phyloP scores from a whole-genome alignment of 495 filamentous ascomycete species.

The Penicillium turbatum region DNA sequence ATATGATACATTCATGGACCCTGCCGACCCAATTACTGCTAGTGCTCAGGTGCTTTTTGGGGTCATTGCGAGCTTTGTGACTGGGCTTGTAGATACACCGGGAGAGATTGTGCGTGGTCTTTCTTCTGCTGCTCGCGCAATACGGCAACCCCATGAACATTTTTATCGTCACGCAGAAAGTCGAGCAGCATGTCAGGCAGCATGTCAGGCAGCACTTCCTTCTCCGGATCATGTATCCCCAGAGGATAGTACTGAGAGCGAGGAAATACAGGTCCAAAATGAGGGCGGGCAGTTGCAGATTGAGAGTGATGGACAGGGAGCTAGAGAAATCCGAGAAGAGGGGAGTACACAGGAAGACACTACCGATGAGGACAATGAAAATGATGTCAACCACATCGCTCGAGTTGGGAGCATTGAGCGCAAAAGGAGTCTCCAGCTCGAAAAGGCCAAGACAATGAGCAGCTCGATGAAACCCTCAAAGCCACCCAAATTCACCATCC shows the following conservation, averaged over 20 bases:
- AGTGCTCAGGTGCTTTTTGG: conserved; percentile 72
- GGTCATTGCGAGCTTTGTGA: conserved; percentile 66
- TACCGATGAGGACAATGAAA: not conserved
- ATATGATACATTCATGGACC: conserved; percentile 67
- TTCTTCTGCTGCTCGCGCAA: conserved; percentile 53
- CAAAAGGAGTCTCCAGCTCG: conserved; percentile 11
- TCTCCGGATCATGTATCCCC: not conserved
- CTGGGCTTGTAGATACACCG: conserved; percentile 81
- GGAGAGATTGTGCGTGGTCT: conserved; percentile 61
- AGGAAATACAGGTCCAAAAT: not conserved
- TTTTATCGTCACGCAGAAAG: conserved; percentile 2
- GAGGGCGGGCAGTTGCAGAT: not conserved
- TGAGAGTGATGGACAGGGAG: conserved; percentile 56
- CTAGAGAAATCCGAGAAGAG: conserved; percentile 71
- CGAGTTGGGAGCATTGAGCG: conserved; percentile 8
- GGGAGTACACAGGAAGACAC: conserved; percentile 55
- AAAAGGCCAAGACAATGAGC: conserved; percentile 9
- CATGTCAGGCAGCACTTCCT: not conserved
- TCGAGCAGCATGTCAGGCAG: not conserved
- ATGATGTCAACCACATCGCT: not conserved
- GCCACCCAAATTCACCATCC: conserved; percentile 5
- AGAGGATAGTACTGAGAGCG: not conserved
- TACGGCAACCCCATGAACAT: conserved; percentile 24
- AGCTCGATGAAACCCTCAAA: conserved; percentile 6
- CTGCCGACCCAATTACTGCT: conserved; percentile 68